Base-by-base conservation (phyloP, 192 early-diverging fungal species). In the Spizellomyces punctatus region DNA sequence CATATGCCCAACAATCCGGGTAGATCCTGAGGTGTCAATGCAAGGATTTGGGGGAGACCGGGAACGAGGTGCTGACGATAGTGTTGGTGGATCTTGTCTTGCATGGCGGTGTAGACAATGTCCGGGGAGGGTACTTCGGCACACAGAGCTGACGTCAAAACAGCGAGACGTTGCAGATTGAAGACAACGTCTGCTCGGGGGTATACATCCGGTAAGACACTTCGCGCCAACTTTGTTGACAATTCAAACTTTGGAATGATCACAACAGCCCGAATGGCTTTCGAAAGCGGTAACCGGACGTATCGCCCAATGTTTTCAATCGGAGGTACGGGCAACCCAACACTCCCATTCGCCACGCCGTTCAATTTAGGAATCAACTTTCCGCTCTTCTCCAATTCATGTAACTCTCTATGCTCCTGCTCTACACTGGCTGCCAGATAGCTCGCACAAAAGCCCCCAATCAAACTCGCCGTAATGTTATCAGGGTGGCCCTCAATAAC, bases 401-500 rank as follows among this genome's bases (percentile, higher is more conserved):
- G 67, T 1, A 62, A 27, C 45, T 45, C 43, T 3, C 16, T 41
- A 57, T 67, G 58, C 42, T 66, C 72, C 36, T 58, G 47, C 22
- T 56, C 56, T 10, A 74, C 46, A 12, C 57, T 49, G 52, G 27
- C 46, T 7, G 56, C 45, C 72, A 93, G 72, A 76, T 96, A 98
- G 63, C 90, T 90, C 22, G 93, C 92, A 8, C 96, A 89, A 80
- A 98, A 97, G 10, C 96, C 96, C 64, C 98, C 98, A 44, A 97
- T 86, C 22, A 99, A 79, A 14, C 94, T 92, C 7, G 96, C 94
- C 1, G 96, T 90, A 1, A 97, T 93, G 79, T 99, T 99, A 67
- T 99, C 98, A 2, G 98, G 98, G 73, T 99, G 98, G 58, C 93
- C 92, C 81, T 99, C 98, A 19, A 98, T 91, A 83, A 92, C 87